A percentile compares a stretch with the other conserved stretches of the same genome.
These are phyloP conservation scores for Ustilago crameri DNA, from an alignment of 1,284 basidiomycete species.

Conservation along the genomic window DNA sequence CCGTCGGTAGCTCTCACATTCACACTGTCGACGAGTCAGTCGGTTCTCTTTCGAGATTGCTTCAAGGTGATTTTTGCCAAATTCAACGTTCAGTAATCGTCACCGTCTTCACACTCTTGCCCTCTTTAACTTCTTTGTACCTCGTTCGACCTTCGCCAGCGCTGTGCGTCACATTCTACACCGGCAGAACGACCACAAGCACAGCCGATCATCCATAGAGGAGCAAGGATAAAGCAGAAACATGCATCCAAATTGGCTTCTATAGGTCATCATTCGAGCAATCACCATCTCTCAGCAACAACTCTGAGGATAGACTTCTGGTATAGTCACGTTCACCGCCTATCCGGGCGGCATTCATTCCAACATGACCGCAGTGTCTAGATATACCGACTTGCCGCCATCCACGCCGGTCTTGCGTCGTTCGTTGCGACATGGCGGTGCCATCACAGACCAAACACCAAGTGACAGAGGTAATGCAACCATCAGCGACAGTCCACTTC, in stretches of 20 bases:
- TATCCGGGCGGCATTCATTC: not conserved
- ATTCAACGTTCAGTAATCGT: not conserved
- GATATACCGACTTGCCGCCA: conserved; percentile 30
- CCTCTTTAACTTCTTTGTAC: not conserved
- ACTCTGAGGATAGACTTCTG: no score
- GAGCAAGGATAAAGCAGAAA: conserved; percentile 4
- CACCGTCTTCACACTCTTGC: not conserved
- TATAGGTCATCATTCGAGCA: conserved; percentile 1
- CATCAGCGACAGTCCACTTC: conserved; percentile 44
- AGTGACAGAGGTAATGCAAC: conserved; percentile 43
- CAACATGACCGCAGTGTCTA: conserved; percentile 39
- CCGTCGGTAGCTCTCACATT: not conserved
- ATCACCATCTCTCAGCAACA: not conserved
- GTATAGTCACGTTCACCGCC: not conserved
- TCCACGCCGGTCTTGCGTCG: conserved; percentile 39
- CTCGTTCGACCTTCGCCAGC: not conserved
- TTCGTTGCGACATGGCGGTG: conserved; percentile 29
- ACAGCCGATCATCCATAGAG: not conserved
- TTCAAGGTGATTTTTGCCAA: not conserved
- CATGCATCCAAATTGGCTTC: conserved; percentile 22
- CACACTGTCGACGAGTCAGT: not conserved
- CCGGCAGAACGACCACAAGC: not conserved
- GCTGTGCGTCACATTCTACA: not conserved
- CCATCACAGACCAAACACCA: conserved; percentile 27
- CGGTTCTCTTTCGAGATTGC: not conserved